phyloP scores from a whole-genome alignment of 1,284 basidiomycete genomes.

The Limonomyces culmigenus region DNA sequence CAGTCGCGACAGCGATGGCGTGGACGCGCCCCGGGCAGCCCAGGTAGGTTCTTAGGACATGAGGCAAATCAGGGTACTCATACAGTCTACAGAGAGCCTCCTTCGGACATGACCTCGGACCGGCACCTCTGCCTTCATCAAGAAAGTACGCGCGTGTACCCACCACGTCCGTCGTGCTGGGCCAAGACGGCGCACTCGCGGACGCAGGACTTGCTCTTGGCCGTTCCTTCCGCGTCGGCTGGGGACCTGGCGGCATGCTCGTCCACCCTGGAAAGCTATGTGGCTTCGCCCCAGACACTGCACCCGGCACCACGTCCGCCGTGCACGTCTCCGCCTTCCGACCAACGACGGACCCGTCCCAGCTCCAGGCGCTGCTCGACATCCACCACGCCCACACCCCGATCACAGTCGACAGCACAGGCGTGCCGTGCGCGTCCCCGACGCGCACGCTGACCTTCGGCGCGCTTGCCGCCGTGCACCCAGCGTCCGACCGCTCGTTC shows the following conservation, averaged over 20 bases:
- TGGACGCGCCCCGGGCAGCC: conserved; percentile 40
- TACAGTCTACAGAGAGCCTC: conserved; percentile 40
- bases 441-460: conserved; percentile 53
- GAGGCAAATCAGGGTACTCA: conserved; percentile 3
- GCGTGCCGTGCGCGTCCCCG: conserved; percentile 41
- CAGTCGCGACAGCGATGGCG: conserved; percentile 60
- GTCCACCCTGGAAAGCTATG: conserved; percentile 65
- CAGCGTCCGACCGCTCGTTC: conserved; percentile 54
- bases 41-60: conserved; percentile 26
- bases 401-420: conserved; percentile 37
- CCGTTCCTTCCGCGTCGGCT: conserved; percentile 80
- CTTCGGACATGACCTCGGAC: conserved; percentile 57
- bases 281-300: conserved; percentile 30
- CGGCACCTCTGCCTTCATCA: conserved; percentile 42
- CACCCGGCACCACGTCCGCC: conserved; percentile 39
- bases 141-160: conserved; percentile 59
- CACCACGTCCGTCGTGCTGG: conserved; percentile 42
- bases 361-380: conserved; percentile 33
- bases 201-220: conserved; percentile 82
- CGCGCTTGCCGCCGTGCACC: conserved; percentile 64
- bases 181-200: conserved; percentile 45
- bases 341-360: conserved; percentile 28
- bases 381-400: conserved; percentile 68
- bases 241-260: conserved; percentile 71
- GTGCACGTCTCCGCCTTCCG: conserved; percentile 31